Evolutionary conservation across 306 rosid genomes (phyloP).

Genomic region (Echinosophora koreensis): DNA sequence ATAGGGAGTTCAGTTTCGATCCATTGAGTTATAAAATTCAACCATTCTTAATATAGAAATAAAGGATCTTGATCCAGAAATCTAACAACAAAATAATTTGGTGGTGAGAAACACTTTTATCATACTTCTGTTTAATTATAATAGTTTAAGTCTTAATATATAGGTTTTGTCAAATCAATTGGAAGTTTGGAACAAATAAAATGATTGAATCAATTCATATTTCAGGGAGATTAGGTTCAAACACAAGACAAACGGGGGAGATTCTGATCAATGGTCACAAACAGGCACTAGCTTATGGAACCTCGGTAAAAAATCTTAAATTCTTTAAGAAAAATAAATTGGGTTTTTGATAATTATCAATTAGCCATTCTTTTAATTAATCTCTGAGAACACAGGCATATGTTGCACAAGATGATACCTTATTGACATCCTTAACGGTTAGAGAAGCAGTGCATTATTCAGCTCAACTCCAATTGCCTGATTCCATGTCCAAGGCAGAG

Average conservation of each 20-base stretch:
- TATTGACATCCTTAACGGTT: conserved; percentile 40
- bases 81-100: too few relatives aligned
- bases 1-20: too few relatives aligned
- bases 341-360: too few relatives aligned
- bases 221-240: conserved; percentile 43
- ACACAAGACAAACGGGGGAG: conserved; percentile 4
- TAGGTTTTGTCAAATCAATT: too few relatives aligned
- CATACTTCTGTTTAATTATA: too few relatives aligned
- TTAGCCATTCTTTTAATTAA: too few relatives aligned
- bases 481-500: conserved; percentile 41
- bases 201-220: not conserved
- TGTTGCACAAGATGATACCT: conserved; percentile 44
- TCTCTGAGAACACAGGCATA: conserved; percentile 26
- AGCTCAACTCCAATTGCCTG: conserved; percentile 47
- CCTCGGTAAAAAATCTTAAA: conserved; percentile 9
- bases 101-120: not conserved
- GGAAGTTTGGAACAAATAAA: not conserved
- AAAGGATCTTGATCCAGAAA: too few relatives aligned
- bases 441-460: conserved; percentile 47
- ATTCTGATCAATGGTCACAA: conserved; percentile 33
- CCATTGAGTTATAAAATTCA: too few relatives aligned
- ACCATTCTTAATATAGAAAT: too few relatives aligned
- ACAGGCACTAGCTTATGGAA: conserved; percentile 39
- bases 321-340: not conserved
- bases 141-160: too few relatives aligned